Evolutionary conservation across 2,329 filamentous ascomycete genomes (phyloP).

Genomic region (Xylaria sp.): DNA sequence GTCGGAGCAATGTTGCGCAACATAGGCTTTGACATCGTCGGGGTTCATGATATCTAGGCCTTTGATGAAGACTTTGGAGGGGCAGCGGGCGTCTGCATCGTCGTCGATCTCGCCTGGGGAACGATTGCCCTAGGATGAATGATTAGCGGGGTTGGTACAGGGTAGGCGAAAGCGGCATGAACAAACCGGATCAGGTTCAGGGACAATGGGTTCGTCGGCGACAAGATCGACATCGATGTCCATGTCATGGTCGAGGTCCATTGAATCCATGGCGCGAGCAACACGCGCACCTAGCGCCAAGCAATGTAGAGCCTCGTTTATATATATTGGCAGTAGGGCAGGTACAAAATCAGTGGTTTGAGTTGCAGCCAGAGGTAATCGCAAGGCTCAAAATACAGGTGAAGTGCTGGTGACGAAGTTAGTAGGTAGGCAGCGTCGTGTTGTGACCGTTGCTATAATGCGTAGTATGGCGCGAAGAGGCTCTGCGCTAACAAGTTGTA

Average conservation of each 20-base stretch:
- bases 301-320: not conserved
- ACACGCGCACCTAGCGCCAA: conserved; percentile 3
- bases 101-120: conserved; percentile 38
- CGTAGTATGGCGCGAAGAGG: no score
- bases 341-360: not conserved
- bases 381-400: no score
- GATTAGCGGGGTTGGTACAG: conserved; percentile 24
- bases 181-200: conserved; percentile 34
- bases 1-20: conserved; percentile 67
- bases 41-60: conserved; percentile 85
- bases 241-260: conserved; percentile 78
- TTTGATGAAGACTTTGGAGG: conserved; percentile 79
- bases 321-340: not conserved
- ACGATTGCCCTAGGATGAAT: conserved; percentile 39
- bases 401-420: no score
- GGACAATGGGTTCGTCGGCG: conserved; percentile 47
- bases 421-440: no score
- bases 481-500: no score
- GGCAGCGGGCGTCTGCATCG: conserved; percentile 47
- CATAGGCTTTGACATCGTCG: conserved; percentile 77
- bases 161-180: not conserved
- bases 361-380: no score
- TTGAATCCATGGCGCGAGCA: conserved; percentile 47
- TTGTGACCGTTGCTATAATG: no score
- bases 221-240: conserved; percentile 63